A percentile compares a stretch with the other conserved stretches of the same genome.
phyloP scores from a whole-genome alignment of 306 rosid genomes.

The Acacia melanoxylon region DNA sequence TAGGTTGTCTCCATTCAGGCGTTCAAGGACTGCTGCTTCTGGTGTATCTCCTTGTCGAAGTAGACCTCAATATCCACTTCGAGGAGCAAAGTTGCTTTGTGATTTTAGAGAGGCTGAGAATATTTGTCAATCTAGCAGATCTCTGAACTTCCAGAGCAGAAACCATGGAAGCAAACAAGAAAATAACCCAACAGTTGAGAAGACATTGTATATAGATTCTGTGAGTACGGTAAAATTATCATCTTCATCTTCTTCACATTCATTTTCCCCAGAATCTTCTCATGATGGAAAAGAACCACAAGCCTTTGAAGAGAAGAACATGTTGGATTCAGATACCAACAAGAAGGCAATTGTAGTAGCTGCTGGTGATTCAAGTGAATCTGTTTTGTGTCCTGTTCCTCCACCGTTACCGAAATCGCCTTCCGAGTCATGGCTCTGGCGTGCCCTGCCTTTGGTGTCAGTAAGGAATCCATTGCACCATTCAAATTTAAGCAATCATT shows the following conservation, averaged over 20 bases:
- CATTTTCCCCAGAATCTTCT: constrained; percentile 30
- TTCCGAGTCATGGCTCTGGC: constrained; percentile 96
- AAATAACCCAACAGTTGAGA: constrained; percentile 46
- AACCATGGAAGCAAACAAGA: constrained; percentile 43
- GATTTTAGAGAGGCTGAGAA: constrained; percentile 52
- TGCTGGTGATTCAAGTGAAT: constrained; percentile 39
- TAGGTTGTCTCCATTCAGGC: constrained; percentile 69
- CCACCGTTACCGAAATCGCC: constrained; percentile 95
- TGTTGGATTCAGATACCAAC: constrained; percentile 32
- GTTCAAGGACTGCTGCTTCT: constrained; percentile 56
- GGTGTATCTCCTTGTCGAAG: constrained; percentile 70
- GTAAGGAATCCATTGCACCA: constrained; percentile 42
- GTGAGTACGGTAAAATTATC: constrained; percentile 43
- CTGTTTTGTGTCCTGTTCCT: constrained; percentile 48
- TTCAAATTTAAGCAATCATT: constrained; percentile 37
- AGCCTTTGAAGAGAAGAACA: constrained; percentile 22
- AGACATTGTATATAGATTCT: constrained; percentile 78
- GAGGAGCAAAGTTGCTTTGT: constrained; percentile 44
- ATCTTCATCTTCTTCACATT: constrained; percentile 31
- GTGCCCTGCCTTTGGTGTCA: constrained; percentile 64
- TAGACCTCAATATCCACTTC: constrained; percentile 57
- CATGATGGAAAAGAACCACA: neutral
- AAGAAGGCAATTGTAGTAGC: constrained; percentile 40
- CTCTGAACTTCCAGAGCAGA: constrained; percentile 29
- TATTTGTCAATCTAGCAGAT: constrained; percentile 33